These are phyloP conservation scores for Quercus berberidifolia DNA, from an alignment of 306 rosid species.

Conservation along the genomic window DNA sequence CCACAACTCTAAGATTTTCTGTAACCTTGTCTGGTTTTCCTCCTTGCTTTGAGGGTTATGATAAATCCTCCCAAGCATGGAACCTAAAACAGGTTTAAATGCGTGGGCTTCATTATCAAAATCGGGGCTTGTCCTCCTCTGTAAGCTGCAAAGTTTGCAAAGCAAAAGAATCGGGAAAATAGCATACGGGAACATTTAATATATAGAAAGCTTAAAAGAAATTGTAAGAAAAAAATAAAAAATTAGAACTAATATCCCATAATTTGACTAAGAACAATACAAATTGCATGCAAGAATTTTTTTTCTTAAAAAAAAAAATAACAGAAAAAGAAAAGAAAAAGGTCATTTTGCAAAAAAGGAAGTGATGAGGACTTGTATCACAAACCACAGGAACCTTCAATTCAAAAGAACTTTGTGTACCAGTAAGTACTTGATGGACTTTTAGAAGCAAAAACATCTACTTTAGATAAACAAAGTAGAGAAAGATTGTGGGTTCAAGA, in stretches of 20 bases:
- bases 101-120: constrained; percentile 90
- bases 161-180: constrained; percentile 10
- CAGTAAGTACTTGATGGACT: neutral
- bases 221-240: neutral
- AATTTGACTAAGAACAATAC: neutral
- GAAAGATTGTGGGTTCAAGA: no score
- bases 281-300: neutral
- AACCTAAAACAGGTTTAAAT: constrained; percentile 75
- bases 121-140: constrained; percentile 55
- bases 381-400: neutral
- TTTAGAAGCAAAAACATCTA: neutral
- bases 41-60: constrained; percentile 90
- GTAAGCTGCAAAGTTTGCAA: constrained; percentile 51
- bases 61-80: constrained; percentile 91
- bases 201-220: neutral
- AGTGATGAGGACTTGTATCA: neutral
- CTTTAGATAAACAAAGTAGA: neutral
- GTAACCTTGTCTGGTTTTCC: constrained; percentile 77
- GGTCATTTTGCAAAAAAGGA: neutral
- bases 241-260: neutral
- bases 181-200: neutral
- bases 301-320: neutral
- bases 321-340: no score
- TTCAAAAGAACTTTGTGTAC: neutral
- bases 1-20: constrained; percentile 94